Evolutionary conservation across 2,329 filamentous ascomycete genomes (phyloP).

Genomic region (Pestalotiopsis sp.): DNA sequence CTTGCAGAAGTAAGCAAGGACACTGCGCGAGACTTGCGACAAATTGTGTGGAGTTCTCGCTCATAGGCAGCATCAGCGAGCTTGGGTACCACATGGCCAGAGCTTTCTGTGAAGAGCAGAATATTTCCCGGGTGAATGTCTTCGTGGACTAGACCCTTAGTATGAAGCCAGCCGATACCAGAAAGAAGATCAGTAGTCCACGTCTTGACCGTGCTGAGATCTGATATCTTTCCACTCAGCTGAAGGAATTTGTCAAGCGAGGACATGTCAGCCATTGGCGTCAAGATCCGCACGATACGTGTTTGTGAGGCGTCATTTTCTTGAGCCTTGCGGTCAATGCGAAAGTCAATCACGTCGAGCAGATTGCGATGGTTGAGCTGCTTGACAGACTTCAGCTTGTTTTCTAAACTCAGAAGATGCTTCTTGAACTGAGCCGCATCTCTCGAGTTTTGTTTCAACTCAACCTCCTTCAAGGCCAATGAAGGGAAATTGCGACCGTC

Average conservation of each 20-base stretch:
- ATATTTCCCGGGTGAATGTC: slow-evolving; percentile 80
- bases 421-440: slow-evolving; percentile 69
- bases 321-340: slow-evolving; percentile 59
- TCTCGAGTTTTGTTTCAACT: slow-evolving; percentile 56
- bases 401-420: slow-evolving; percentile 74
- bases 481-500: slow-evolving; percentile 57
- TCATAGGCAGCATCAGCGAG: slow-evolving; percentile 75
- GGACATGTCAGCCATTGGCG: slow-evolving; percentile 77
- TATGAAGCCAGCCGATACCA: slow-evolving; percentile 83
- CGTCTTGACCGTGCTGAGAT: slow-evolving; percentile 70
- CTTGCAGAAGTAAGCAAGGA: slow-evolving; percentile 61
- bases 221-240: slow-evolving; percentile 71
- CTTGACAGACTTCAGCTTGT: slow-evolving; percentile 73
- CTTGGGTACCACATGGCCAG: slow-evolving; percentile 71
- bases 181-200: slow-evolving; percentile 94
- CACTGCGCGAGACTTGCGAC: slow-evolving; percentile 50
- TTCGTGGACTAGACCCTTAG: slow-evolving; percentile 80
- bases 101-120: slow-evolving; percentile 69
- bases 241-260: slow-evolving; percentile 81
- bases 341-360: slow-evolving; percentile 79
- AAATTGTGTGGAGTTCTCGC: slow-evolving; percentile 63
- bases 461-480: slow-evolving; percentile 74
- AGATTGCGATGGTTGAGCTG: slow-evolving; percentile 75
- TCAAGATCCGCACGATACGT: slow-evolving; percentile 77
- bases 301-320: slow-evolving; percentile 37